A percentile compares a stretch with the other conserved stretches of the same genome.
These are phyloP conservation scores for Geosiphon pyriformis DNA, from an alignment of 192 early-diverging fungal genomes.

Conservation along the genomic window DNA sequence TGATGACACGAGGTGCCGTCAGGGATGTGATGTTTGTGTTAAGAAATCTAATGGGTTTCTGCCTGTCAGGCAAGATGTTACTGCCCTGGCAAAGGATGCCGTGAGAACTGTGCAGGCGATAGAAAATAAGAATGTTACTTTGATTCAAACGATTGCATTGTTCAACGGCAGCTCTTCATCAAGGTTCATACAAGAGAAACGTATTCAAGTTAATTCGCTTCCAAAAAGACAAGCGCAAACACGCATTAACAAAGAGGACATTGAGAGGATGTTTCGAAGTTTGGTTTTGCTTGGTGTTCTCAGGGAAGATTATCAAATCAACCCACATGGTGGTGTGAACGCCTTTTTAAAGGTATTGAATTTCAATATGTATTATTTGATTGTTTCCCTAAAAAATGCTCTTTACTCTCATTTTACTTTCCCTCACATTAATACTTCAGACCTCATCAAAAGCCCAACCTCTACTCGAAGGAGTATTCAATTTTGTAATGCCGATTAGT, in stretches of 20 bases:
- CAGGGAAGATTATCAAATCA: not conserved
- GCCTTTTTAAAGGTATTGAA: no score
- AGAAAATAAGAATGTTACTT: conserved; percentile 36
- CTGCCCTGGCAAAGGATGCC: conserved; percentile 40
- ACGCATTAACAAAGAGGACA: not conserved
- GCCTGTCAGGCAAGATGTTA: conserved; percentile 47
- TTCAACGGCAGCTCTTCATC: not conserved
- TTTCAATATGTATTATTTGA: no score
- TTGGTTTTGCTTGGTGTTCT: not conserved
- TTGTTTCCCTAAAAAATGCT: no score
- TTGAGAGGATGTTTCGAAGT: not conserved
- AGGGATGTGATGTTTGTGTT: conserved; percentile 88
- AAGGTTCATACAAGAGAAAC: not conserved
- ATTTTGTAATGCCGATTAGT: no score
- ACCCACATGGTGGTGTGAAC: no score
- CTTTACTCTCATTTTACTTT: no score
- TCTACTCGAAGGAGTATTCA: no score
- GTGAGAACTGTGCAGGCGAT: conserved; percentile 44
- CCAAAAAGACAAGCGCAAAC: not conserved
- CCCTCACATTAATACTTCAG: no score
- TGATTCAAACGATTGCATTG: not conserved
- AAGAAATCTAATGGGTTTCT: conserved; percentile 22
- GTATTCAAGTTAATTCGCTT: not conserved
- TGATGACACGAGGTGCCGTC: conserved; percentile 53
- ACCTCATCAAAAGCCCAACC: no score